Evolutionary conservation across 2,329 filamentous ascomycete genomes (phyloP).

Genomic region (Penicillium sp.): DNA sequence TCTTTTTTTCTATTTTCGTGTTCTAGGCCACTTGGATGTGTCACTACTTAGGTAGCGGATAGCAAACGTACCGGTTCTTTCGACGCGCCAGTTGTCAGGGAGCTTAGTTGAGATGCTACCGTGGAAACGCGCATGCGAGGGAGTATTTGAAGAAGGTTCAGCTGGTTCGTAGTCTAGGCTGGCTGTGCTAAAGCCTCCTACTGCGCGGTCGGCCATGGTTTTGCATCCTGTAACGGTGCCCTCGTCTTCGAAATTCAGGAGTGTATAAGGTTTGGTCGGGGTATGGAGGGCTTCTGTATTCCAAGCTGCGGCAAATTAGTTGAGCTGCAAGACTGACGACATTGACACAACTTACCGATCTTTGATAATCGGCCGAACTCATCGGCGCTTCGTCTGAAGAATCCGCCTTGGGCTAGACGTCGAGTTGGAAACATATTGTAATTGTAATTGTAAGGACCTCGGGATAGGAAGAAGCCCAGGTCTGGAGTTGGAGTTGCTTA

Average conservation of each 20-base stretch:
- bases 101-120: slow-evolving; percentile 84
- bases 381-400: slow-evolving; percentile 58
- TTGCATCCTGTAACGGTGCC: slow-evolving; percentile 51
- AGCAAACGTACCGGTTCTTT: slow-evolving; percentile 37
- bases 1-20: neutral
- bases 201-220: slow-evolving; percentile 80
- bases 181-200: slow-evolving; percentile 79
- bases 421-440: slow-evolving; percentile 41
- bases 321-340: slow-evolving; percentile 2
- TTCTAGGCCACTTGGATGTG: neutral
- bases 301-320: slow-evolving; percentile 33
- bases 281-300: slow-evolving; percentile 40
- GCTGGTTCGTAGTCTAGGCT: slow-evolving; percentile 65
- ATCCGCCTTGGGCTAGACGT: slow-evolving; percentile 47
- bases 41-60: neutral
- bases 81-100: slow-evolving; percentile 58
- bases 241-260: slow-evolving; percentile 44
- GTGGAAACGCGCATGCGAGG: slow-evolving; percentile 75
- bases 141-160: slow-evolving; percentile 42
- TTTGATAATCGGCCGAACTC: slow-evolving; percentile 57
- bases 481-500: neutral
- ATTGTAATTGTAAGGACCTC: neutral
- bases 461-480: neutral
- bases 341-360: slow-evolving; percentile 46
- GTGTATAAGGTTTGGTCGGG: slow-evolving; percentile 40